phyloP scores from a whole-genome alignment of 306 rosid species.

The Rosa lucieae region DNA sequence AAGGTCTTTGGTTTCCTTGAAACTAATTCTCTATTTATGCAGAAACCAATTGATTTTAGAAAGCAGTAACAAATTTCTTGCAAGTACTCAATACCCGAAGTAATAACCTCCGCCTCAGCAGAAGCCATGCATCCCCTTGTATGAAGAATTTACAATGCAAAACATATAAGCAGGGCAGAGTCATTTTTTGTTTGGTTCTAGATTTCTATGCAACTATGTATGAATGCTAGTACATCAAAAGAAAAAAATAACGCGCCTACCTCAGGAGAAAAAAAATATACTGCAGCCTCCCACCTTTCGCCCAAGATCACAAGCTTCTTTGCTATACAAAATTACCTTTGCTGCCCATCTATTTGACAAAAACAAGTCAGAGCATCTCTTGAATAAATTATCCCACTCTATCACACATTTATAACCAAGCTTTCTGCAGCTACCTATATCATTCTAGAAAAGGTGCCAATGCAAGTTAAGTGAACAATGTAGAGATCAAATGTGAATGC shows the following conservation, averaged over 20 bases:
- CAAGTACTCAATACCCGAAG: background rate
- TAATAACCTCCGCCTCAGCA: too few relatives aligned
- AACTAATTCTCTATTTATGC: conserved; percentile 50
- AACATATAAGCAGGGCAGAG: background rate
- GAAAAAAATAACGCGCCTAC: too few relatives aligned
- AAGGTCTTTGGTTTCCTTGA: conserved; percentile 35
- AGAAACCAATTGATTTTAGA: background rate
- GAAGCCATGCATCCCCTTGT: background rate
- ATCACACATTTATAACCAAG: background rate
- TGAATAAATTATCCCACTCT: background rate
- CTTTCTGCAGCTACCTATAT: background rate
- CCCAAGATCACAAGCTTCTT: conserved; percentile 76
- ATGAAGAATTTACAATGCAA: background rate
- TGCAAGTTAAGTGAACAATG: background rate
- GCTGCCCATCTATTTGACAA: too few relatives aligned
- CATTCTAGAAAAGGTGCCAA: background rate
- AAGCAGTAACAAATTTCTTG: background rate
- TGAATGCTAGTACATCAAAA: background rate
- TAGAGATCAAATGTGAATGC: background rate
- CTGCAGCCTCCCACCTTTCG: conserved; percentile 58
- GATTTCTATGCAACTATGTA: background rate
- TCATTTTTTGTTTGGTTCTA: background rate
- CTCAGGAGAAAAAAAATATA: background rate
- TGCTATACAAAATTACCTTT: background rate
- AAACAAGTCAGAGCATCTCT: too few relatives aligned